A percentile compares a stretch with the other conserved stretches of the same genome.
Conservation (phyloP, 1,284 basidiomycete species). For the Boletus sp. region DNA sequence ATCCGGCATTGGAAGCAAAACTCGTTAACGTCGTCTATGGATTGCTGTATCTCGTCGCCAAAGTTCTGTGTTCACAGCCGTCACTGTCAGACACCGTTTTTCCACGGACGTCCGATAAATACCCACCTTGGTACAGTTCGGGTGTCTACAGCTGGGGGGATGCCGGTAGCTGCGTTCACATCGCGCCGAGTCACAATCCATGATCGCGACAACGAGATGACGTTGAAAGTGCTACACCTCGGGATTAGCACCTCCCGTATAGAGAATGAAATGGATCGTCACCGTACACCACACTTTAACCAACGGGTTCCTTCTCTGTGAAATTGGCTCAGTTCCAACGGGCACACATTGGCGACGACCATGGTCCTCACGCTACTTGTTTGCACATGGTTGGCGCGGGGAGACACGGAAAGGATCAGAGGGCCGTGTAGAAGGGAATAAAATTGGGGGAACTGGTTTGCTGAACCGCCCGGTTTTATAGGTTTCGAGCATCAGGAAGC, state of each 20-base stretch:
- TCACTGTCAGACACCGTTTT: conserved; percentile 15
- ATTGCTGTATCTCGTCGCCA: conserved; percentile 51
- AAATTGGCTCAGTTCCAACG: conserved; percentile 12
- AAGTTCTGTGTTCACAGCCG: conserved; percentile 40
- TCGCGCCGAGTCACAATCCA: conserved; percentile 57
- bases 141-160: conserved; percentile 48
- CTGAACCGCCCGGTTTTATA: conserved; percentile 26
- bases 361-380: conserved; percentile 48
- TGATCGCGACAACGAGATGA: conserved; percentile 61
- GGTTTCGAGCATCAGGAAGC: conserved; percentile 21
- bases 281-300: conserved; percentile 59
- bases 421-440: conserved; percentile 6
- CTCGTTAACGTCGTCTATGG: conserved; percentile 54
- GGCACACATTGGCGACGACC: background rate
- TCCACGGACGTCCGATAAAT: conserved; percentile 9
- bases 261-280: conserved; percentile 9
- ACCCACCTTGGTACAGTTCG: conserved; percentile 50
- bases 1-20: conserved; percentile 52
- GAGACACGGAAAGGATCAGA: background rate
- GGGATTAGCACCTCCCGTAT: conserved; percentile 3
- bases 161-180: conserved; percentile 66
- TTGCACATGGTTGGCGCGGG: conserved; percentile 42
- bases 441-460: conserved; percentile 12
- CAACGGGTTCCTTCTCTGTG: conserved; percentile 67
- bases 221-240: conserved; percentile 63